Evolutionary conservation across 2,329 filamentous ascomycete species (phyloP).

Genomic region (Acrocalymma vagum): DNA sequence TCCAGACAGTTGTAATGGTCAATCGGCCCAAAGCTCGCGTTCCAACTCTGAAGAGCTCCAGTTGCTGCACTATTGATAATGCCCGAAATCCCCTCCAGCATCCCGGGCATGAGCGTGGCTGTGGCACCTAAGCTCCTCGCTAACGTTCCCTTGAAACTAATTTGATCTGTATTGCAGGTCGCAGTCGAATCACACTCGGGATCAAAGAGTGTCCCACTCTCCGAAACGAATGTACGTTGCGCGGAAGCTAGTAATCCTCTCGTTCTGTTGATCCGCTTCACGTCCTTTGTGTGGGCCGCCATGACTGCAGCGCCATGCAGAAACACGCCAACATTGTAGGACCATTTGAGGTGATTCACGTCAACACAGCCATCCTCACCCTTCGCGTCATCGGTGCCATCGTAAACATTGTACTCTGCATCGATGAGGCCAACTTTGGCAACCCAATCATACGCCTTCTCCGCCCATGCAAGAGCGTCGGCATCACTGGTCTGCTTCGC

Average conservation of each 20-base stretch:
- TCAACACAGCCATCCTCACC: conserved; percentile 53
- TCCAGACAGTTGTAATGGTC: conserved; percentile 25
- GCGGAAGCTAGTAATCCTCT: conserved; percentile 47
- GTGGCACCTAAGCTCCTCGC: conserved; percentile 38
- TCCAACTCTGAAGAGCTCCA: conserved; percentile 13
- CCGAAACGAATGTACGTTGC: conserved; percentile 29
- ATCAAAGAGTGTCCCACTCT: conserved; percentile 56
- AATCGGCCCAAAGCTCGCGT: conserved; percentile 17
- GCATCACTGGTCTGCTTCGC: conserved; percentile 70
- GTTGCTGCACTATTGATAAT: conserved; percentile 21
- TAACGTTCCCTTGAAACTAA: conserved; percentile 67
- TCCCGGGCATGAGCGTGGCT: conserved; percentile 26
- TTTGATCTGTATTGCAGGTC: conserved; percentile 72
- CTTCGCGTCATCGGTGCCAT: conserved; percentile 54
- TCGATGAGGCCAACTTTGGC: conserved; percentile 57
- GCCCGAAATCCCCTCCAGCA: conserved; percentile 16
- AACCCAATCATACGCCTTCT: conserved; percentile 67
- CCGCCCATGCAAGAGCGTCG: conserved; percentile 64
- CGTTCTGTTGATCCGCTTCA: conserved; percentile 28
- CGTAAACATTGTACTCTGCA: conserved; percentile 59
- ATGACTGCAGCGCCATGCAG: conserved; percentile 57
- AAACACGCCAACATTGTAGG: conserved; percentile 60
- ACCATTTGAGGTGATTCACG: conserved; percentile 54
- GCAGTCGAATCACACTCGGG: conserved; percentile 66
- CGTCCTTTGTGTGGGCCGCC: conserved; percentile 24